Conservation (phyloP, 257 asterid genomes). For the Fraxinus pennsylvanica region DNA sequence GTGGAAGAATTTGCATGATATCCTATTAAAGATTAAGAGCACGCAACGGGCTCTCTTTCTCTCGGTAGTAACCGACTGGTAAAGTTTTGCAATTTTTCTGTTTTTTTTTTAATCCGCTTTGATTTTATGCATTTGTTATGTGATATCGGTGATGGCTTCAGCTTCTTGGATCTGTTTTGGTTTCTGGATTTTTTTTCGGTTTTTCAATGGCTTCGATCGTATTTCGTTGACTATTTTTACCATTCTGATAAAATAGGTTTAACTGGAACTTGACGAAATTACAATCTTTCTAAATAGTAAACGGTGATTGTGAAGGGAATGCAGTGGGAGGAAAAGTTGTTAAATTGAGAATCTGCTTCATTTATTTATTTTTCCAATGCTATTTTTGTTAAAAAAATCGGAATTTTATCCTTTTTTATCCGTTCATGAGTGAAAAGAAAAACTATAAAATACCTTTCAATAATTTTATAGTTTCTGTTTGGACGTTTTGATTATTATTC, state of each 20-base stretch:
- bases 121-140: not conserved
- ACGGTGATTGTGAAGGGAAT: not conserved
- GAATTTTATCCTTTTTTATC: not conserved
- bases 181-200: constrained; percentile 19
- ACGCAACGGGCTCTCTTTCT: constrained; percentile 1
- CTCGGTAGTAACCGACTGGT: not conserved
- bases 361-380: not conserved
- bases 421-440: not conserved
- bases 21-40: constrained; percentile 15
- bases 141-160: not conserved
- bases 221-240: not conserved
- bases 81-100: constrained; percentile 9
- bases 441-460: not conserved
- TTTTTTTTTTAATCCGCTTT: not conserved
- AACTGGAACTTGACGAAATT: constrained; percentile 23
- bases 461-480: not conserved
- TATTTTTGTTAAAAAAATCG: not conserved
- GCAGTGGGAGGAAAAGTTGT: not conserved
- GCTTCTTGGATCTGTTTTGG: constrained; percentile 28
- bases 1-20: constrained; percentile 24
- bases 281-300: too few relatives aligned
- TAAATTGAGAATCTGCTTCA: not conserved
- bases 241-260: constrained; percentile 5
- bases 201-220: constrained; percentile 23
- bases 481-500: not conserved